Base-by-base conservation (phyloP, 208 protist genomes). In the Leishmania lainsoni region DNA sequence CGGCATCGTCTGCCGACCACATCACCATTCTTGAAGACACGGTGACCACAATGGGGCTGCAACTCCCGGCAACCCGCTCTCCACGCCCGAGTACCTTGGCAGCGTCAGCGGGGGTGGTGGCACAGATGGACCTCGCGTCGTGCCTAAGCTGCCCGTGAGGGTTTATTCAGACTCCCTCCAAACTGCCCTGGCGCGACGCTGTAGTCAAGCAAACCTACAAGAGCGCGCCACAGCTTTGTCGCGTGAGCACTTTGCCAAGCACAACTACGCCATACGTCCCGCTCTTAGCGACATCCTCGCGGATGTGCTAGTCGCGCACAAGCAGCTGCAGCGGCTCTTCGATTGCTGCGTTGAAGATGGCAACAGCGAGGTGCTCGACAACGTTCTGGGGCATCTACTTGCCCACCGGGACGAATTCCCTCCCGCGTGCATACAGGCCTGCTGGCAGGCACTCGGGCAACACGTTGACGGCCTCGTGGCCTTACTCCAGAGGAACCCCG, bases 361-460 rank as follows among this genome's bases (percentile, higher is more conserved):
- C 75, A 84, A 79, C 17, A 75, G 77, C 12, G 83, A 85, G 70
- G 81, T 80, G 35, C 66, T 87, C 42, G 71, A 86, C 26, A 90
- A 97, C 83, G 63, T 92, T 39, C 87, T 97, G n/a, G 78, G 82
- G 3, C 80, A 81, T 14, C 86, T 97, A 70, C 45, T 95, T 22
- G 80, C 88, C 5, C 88, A 92, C 75, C 87, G 90, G 5, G 83
- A 94, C 8, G 73, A 61, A 26, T 84, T 97, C 16, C 81, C 88
- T 1, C 76, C 83, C 51, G 63, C 79, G 39, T 83, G 81, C n/a
- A 71, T 90, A 70, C 65, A 74, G 49, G 87, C 85, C 32, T 95
- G 86, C 79, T 97, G 91, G 92, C 83, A 81, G 12, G 74, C 81
- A 4, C 71, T 97, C 1, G 75, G 83, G 54, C 79, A 87, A 66